Base-by-base conservation (phyloP, 2,329 filamentous ascomycete species). In the Penicillium sp. region DNA sequence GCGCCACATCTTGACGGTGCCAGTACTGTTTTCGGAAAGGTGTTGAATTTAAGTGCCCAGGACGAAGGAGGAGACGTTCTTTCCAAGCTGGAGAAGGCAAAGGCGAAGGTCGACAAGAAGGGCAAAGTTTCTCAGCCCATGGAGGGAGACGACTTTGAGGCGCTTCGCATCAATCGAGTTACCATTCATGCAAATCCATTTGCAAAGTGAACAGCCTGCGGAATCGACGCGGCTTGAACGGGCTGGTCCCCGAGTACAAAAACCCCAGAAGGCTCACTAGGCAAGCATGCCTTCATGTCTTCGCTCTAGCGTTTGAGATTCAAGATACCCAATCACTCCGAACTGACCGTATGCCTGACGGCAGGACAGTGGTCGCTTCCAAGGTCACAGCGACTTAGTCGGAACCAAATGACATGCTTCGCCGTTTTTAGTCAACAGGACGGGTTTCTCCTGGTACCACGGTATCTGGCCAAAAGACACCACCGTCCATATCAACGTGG, bases 121-220 rank as follows among this genome's bases (percentile, higher is more conserved):
- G 81, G 78, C 45, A 75, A 82, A 56, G 81, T 83, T 7, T 66
- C 70, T 43, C 73, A 75, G 58, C 75, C 75, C 1, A 72, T 72
- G 51, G 72, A 71, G 34, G 68, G 67, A 1, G 64, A 71, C 43
- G 65, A 70, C 24, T 70, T 78, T 61, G 80, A 85, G 63, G 71
- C 72, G 36, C 72, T 85, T 46, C 74, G 72, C 51, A 81, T 87
- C 51, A 74, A 82, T 54, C 74, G 66, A 1, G 79, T 86, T 16
- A 81, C 80, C 2, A 81, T 86, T 39, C 84, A 86, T 71, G 84
- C 84, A 10, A 87, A 87, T 61, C 84, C 84, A 3, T 70, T 87
- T 56, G 84, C 84, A n/a, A 77, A 71, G 55, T 82, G 74, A 80
- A 18, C 2, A 15, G 28, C 21, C 13, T 2, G 24, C 12, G 12